phyloP scores from a whole-genome alignment of 2,329 filamentous ascomycete genomes.

The Ramularia endophylla region DNA sequence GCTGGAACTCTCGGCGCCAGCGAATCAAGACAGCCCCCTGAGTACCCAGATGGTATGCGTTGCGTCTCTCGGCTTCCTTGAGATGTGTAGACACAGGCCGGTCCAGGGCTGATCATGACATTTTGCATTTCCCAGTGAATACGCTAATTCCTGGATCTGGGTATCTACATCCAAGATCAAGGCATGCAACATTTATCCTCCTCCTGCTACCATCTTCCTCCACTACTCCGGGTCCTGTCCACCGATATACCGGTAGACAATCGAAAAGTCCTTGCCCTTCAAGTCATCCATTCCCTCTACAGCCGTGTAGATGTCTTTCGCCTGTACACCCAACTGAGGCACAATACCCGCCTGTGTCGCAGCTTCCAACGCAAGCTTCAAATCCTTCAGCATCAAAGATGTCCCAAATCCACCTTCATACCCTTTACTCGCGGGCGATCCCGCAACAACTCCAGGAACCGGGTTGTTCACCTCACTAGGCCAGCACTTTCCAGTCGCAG shows the following conservation, averaged over 20 bases:
- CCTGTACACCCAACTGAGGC: conserved; percentile 40
- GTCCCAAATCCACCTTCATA: conserved; percentile 52
- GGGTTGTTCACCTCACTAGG: conserved; percentile 95
- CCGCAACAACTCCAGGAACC: conserved; percentile 74
- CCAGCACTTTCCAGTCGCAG: conserved; percentile 93
- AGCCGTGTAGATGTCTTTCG: conserved; percentile 42
- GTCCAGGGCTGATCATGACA: no score
- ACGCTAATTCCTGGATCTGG: no score
- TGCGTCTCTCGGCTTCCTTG: no score
- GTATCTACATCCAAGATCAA: no score
- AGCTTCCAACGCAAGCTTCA: conserved; percentile 44
- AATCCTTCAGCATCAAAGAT: conserved; percentile 45
- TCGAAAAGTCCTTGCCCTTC: conserved; percentile 46
- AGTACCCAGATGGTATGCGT: no score
- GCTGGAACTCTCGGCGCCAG: no score
- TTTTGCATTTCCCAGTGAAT: no score
- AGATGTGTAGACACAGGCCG: no score
- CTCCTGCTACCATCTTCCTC: no score
- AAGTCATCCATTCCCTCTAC: conserved; percentile 39
- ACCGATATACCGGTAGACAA: conserved; percentile 46
- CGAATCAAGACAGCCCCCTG: no score
- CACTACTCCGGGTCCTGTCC: conserved; percentile 34
- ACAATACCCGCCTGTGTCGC: conserved; percentile 40
- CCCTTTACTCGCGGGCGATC: conserved; percentile 67
- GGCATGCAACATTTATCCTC: no score